Evolutionary conservation across 495 filamentous ascomycete genomes (phyloP).

Genomic region (Trichoderma parareesei): DNA sequence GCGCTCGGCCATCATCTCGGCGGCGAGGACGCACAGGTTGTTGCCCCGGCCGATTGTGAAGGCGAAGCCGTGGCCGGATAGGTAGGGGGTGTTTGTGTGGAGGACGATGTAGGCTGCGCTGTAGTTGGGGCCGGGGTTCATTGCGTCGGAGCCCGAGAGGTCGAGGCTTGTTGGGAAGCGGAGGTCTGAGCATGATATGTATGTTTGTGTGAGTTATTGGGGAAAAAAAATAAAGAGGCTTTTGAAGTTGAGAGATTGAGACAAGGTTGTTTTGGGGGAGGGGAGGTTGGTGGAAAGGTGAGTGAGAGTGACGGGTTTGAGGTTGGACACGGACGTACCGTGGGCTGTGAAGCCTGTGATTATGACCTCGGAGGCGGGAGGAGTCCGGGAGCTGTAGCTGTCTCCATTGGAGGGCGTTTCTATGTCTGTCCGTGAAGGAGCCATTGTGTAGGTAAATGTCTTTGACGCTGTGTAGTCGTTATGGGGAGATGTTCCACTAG

Average conservation of each 20-base stretch:
- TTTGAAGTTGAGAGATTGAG: too few species aligned
- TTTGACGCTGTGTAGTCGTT: not conserved
- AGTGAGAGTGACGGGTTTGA: not conserved
- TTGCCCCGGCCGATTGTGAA: slow-evolving; percentile 97
- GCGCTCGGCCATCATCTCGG: slow-evolving; percentile 65
- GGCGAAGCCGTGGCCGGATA: slow-evolving; percentile 82
- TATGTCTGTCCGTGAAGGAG: not conserved
- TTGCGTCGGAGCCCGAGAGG: slow-evolving; percentile 92
- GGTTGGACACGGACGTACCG: slow-evolving; percentile 25
- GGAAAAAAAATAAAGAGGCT: too few species aligned
- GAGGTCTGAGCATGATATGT: slow-evolving; percentile 47
- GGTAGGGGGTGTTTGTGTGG: slow-evolving; percentile 57
- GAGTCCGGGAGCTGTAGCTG: not conserved
- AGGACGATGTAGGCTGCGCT: slow-evolving; percentile 89
- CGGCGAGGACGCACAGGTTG: slow-evolving; percentile 83
- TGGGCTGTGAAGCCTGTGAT: slow-evolving; percentile 73
- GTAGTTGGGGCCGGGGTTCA: slow-evolving; percentile 94
- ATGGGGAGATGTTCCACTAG: too few species aligned
- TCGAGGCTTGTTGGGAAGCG: slow-evolving; percentile 91
- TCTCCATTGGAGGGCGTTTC: not conserved
- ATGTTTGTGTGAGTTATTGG: not conserved
- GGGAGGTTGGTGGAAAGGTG: too few species aligned
- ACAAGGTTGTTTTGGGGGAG: too few species aligned
- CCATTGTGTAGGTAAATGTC: not conserved
- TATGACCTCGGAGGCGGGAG: slow-evolving; percentile 48